These are phyloP conservation scores for Pogostemon cablin DNA, from an alignment of 257 asterid species.

Conservation along the genomic window DNA sequence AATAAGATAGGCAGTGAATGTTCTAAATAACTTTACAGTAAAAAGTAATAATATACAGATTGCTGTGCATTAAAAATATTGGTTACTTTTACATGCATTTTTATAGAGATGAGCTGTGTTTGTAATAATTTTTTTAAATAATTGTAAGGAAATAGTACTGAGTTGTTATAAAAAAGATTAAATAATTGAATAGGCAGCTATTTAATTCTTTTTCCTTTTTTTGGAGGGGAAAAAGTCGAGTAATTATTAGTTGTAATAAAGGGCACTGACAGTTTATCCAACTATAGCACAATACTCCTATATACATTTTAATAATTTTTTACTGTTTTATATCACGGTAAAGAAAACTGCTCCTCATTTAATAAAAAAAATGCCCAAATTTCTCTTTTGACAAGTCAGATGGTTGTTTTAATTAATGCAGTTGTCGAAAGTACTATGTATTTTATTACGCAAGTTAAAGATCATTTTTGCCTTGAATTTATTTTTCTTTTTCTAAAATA, in stretches of 20 bases:
- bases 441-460: too few relatives aligned
- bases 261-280: constrained; percentile 13
- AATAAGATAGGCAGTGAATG: too few relatives aligned
- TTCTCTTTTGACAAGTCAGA: too few relatives aligned
- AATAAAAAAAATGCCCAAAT: too few relatives aligned
- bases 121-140: not conserved
- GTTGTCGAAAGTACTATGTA: too few relatives aligned
- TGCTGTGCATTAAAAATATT: not conserved
- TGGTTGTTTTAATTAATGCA: too few relatives aligned
- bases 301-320: too few relatives aligned
- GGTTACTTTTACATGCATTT: not conserved
- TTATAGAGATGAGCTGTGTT: not conserved
- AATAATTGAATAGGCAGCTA: not conserved
- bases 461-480: too few relatives aligned
- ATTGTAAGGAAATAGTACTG: constrained; percentile 3
- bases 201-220: not conserved
- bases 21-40: too few relatives aligned
- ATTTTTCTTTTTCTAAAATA: too few relatives aligned
- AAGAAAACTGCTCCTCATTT: too few relatives aligned
- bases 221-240: not conserved
- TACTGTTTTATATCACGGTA: too few relatives aligned
- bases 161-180: not conserved
- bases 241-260: constrained; percentile 17
- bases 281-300: not conserved
- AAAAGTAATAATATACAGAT: not conserved